Conservation (phyloP, 306 rosid genomes). For the Cucurbita ficifolia region DNA sequence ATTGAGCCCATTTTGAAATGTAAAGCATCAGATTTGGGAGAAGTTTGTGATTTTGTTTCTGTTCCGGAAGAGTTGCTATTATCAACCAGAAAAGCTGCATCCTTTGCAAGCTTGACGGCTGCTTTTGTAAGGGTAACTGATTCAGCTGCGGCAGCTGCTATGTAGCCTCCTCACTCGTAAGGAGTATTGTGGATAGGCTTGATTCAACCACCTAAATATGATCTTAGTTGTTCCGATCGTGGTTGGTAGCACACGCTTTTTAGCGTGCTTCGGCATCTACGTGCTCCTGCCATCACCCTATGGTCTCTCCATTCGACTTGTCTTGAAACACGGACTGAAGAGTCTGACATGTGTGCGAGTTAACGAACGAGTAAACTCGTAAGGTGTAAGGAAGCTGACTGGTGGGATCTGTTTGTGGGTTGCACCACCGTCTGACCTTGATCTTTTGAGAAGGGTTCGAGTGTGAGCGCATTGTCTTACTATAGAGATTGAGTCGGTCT, state of each 20-base stretch:
- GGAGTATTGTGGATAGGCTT: slow-evolving; percentile 49
- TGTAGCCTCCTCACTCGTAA: slow-evolving; percentile 65
- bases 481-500: slow-evolving; percentile 23
- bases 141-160: slow-evolving; percentile 87
- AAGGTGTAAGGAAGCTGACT: no score
- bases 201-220: slow-evolving; percentile 35
- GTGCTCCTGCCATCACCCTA: no score
- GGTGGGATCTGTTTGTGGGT: no score
- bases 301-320: no score
- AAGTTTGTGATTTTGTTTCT: slow-evolving; percentile 13
- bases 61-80: slow-evolving; percentile 18
- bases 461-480: neutral
- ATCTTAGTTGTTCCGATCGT: slow-evolving; percentile 17
- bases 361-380: no score
- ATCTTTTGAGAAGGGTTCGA: no score
- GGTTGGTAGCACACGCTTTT: no score
- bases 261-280: no score
- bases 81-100: slow-evolving; percentile 41
- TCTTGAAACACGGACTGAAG: no score
- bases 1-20: slow-evolving; percentile 45
- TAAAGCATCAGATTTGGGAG: slow-evolving; percentile 25
- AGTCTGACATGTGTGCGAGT: no score
- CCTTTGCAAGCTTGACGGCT: slow-evolving; percentile 74
- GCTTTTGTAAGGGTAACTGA: slow-evolving; percentile 90
- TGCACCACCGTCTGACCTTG: no score